Evolutionary conservation across 192 early-diverging fungal species (phyloP).

Genomic region (Cetraspora pellucida): DNA sequence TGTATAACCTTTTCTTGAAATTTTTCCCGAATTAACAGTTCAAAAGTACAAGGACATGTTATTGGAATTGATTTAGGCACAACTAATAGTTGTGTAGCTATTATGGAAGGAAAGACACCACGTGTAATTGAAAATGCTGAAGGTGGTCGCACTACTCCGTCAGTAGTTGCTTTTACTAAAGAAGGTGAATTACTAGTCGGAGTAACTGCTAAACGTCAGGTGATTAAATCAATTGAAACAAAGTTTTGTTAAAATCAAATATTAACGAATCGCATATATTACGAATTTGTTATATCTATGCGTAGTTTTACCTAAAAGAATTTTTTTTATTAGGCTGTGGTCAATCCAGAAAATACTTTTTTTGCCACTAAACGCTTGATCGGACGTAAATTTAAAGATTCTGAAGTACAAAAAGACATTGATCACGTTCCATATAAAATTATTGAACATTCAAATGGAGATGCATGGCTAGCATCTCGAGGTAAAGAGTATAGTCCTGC

Average conservation of each 20-base stretch:
- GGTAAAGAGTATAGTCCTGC: constrained; percentile 96
- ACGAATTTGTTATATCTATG: neutral
- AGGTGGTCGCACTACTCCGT: constrained; percentile 96
- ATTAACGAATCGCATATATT: neutral
- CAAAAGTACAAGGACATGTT: constrained; percentile 87
- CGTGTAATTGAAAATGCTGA: constrained; percentile 98
- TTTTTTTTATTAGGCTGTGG: constrained; percentile 67
- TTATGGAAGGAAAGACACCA: constrained; percentile 98
- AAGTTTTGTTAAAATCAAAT: neutral
- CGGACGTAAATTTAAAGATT: constrained; percentile 89
- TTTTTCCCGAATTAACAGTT: constrained; percentile 43
- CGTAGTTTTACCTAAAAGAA: neutral
- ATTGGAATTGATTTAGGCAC: constrained; percentile 99
- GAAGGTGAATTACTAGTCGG: constrained; percentile 97
- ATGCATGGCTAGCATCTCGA: constrained; percentile 96
- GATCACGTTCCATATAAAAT: constrained; percentile 94
- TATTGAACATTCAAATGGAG: constrained; percentile 90
- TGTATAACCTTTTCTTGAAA: no score
- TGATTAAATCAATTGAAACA: constrained; percentile 29
- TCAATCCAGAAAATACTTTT: constrained; percentile 98
- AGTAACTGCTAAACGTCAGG: constrained; percentile 94
- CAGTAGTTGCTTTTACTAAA: constrained; percentile 94
- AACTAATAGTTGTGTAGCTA: constrained; percentile 99
- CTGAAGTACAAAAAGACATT: constrained; percentile 87
- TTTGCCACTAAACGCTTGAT: constrained; percentile 98